These are phyloP conservation scores for Fonsecaea erecta DNA, from an alignment of 2,329 filamentous ascomycete genomes.

Conservation along the genomic window DNA sequence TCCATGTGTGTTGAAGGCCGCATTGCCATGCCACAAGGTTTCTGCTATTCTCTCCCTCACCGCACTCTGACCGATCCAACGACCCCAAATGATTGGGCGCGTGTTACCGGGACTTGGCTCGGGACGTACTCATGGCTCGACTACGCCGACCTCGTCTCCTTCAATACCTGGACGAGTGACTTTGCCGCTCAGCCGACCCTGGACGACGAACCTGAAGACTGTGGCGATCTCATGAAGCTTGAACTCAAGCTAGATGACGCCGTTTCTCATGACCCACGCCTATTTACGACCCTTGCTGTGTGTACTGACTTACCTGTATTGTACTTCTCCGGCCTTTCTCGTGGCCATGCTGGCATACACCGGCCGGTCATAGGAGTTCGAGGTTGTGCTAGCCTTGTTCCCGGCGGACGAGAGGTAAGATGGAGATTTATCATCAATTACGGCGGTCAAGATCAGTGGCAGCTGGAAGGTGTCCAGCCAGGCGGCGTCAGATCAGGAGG, in stretches of 20 bases:
- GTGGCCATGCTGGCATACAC: conserved; percentile 18
- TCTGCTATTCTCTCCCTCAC: conserved; percentile 36
- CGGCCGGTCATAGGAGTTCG: conserved; percentile 30
- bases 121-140: conserved; percentile 38
- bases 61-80: conserved; percentile 32
- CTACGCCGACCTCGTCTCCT: conserved; percentile 34
- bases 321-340: conserved; percentile 37
- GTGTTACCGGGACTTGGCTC: conserved; percentile 34
- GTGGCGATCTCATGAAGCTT: conserved; percentile 38
- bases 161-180: conserved; percentile 25
- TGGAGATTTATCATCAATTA: conserved; percentile 38
- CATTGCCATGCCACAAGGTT: conserved; percentile 34
- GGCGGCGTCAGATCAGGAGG: conserved; percentile 36
- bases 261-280: conserved; percentile 26
- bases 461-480: conserved; percentile 38
- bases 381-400: conserved; percentile 31
- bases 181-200: conserved; percentile 22
- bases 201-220: conserved; percentile 36
- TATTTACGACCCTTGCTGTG: conserved; percentile 31
- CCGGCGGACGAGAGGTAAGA: conserved; percentile 35
- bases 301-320: conserved; percentile 32
- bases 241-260: conserved; percentile 33
- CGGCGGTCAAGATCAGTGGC: conserved; percentile 37
- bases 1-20: conserved; percentile 25
- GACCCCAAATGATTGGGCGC: conserved; percentile 35